Base-by-base conservation (phyloP, 805 yeast genomes). In the Teunomyces lycoperdinae region DNA sequence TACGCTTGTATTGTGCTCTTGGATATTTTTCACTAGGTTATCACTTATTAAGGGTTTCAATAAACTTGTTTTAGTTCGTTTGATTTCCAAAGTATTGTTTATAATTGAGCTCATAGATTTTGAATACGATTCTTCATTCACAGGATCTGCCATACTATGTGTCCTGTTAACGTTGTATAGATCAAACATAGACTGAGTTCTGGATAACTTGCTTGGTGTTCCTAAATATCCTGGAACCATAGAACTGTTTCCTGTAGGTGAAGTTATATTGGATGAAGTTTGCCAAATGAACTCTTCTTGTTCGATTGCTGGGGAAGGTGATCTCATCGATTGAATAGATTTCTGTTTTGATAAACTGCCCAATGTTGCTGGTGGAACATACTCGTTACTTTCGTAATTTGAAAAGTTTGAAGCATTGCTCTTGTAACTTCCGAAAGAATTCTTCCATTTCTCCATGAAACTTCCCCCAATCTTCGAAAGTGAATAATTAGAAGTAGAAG, bases 371-470 rank as follows among this genome's bases (percentile, higher is more conserved):
- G 55, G 47, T 1, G 57, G 58, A 10, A 44, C 50, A 35, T 52
- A 47, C 33, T 53, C 59, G 14, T 44, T 42, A 33, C 34, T 38
- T 29, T 50, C 49, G 17, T 48, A 51, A 33, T 16, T 31, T 4
- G 50, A 38, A 29, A 14, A 7, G 26, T 13, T 13, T 13, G 49
- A 43, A 13, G 10, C 26, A 14, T 32, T 45, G 24, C 46, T 42
- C 48, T 44, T 24, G 55, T 54, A 40, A 49, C 58, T 46, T 3
- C 58, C 59, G 30, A 68, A 60, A 1, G 73, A 64, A 45, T 60
- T 62, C 48, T 65, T 66, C 79, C 80, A 74, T 52, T 70, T 73
- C 8, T 74, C 80, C 53, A 74, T 54, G 49, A 74, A 72, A 43
- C 76, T 68, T 20, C 73, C 67, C 0, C 78, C 76, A 24, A 72